Conservation (phyloP, 73 alveolate species). For the Paramecium octaurelia region DNA sequence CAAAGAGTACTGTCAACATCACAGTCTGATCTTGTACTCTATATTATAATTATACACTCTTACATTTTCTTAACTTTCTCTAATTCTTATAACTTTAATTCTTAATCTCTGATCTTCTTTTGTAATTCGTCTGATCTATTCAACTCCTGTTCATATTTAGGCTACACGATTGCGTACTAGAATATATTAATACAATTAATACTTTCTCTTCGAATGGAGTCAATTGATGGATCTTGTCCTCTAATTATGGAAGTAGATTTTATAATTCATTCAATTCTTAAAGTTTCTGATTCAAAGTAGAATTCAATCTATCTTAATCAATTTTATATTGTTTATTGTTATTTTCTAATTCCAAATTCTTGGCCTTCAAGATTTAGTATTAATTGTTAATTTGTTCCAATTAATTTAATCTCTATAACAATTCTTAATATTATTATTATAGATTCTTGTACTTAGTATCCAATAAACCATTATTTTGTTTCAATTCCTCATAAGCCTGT, state of each 20-base stretch:
- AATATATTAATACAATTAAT: not conserved
- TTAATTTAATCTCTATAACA: not conserved
- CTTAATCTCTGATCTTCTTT: not conserved
- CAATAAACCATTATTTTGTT: not conserved
- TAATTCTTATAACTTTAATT: not conserved
- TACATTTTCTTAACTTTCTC: not conserved
- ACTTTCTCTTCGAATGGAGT: conserved; percentile 41
- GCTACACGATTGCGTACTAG: not conserved
- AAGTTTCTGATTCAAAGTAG: not conserved
- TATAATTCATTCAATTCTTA: not conserved
- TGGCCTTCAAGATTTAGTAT: not conserved
- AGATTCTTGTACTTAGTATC: not conserved
- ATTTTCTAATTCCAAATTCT: not conserved
- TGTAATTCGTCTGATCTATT: not conserved
- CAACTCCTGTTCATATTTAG: not conserved
- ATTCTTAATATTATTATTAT: not conserved
- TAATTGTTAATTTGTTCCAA: not conserved
- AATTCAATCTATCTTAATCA: not conserved
- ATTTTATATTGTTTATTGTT: not conserved
- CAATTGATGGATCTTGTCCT: not conserved
- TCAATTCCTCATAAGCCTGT: not conserved
- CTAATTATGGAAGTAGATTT: not conserved
- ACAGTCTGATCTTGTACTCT: conserved; percentile 7
- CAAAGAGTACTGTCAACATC: not conserved
- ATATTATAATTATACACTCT: not conserved